Percentiles rank a stretch among this genome's conserved stretches.
These are phyloP conservation scores for Achlya hypogyna DNA, from an alignment of 352 stramenopile genomes.

Conservation along the genomic window DNA sequence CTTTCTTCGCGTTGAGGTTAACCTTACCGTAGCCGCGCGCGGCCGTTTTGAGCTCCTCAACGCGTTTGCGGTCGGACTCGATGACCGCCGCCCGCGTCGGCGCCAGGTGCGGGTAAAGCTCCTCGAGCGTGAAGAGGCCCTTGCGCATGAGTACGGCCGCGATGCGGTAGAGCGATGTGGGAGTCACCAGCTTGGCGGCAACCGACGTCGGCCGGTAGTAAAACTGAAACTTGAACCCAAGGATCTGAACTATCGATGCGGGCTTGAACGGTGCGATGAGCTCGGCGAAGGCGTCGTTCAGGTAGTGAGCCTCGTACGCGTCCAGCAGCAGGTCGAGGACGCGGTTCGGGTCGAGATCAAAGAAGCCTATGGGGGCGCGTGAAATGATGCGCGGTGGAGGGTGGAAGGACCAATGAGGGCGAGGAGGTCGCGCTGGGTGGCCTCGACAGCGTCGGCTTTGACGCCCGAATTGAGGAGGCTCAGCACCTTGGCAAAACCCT, in stretches of 20 bases:
- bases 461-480: conserved; percentile 66
- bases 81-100: conserved; percentile 60
- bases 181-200: conserved; percentile 30
- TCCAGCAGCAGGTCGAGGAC: conserved; percentile 91
- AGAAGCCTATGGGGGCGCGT: conserved; percentile 55
- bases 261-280: conserved; percentile 66
- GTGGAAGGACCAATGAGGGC: conserved; percentile 42
- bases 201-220: conserved; percentile 58
- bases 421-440: conserved; percentile 62
- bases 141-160: conserved; percentile 83
- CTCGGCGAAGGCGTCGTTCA: conserved; percentile 63
- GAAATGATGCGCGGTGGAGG: neutral
- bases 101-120: conserved; percentile 66
- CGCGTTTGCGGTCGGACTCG: conserved; percentile 27
- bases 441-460: conserved; percentile 45
- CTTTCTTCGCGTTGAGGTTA: conserved; percentile 44
- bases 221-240: conserved; percentile 92
- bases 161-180: conserved; percentile 68
- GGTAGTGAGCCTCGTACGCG: conserved; percentile 84
- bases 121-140: conserved; percentile 64
- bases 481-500: conserved; percentile 93
- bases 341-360: conserved; percentile 95
- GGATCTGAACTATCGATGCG: conserved; percentile 75
- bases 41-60: conserved; percentile 43
- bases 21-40: conserved; percentile 68